These are phyloP conservation scores for Microdochium trichocladiopsis DNA, from an alignment of 2,329 filamentous ascomycete genomes.

Conservation along the genomic window DNA sequence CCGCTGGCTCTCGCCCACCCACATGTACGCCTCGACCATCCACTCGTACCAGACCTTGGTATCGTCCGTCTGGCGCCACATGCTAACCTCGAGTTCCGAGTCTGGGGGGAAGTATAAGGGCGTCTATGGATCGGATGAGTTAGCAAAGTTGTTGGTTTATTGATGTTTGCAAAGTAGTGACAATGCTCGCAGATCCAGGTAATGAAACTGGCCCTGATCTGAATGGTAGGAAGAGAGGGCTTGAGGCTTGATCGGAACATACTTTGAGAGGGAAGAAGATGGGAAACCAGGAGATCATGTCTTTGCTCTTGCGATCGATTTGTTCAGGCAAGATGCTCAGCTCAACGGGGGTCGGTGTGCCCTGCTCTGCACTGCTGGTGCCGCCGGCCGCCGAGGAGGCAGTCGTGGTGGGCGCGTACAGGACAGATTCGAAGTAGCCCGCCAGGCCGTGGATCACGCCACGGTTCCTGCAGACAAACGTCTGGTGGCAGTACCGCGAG, in stretches of 20 bases:
- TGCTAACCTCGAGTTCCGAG: slow-evolving; percentile 80
- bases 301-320: slow-evolving; percentile 86
- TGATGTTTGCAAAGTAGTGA: too few species aligned
- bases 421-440: slow-evolving; percentile 94
- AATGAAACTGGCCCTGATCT: too few species aligned
- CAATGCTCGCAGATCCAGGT: too few species aligned
- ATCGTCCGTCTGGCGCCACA: slow-evolving; percentile 95
- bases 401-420: slow-evolving; percentile 53
- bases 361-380: slow-evolving; percentile 22
- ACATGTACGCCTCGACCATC: slow-evolving; percentile 79
- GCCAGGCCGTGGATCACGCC: slow-evolving; percentile 87
- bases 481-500: slow-evolving; percentile 67
- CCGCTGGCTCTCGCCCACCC: slow-evolving; percentile 50
- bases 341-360: slow-evolving; percentile 55
- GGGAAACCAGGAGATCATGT: slow-evolving; percentile 99
- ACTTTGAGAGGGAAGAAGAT: slow-evolving; percentile 97
- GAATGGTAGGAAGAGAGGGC: neutral
- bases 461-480: slow-evolving; percentile 69
- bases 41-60: slow-evolving; percentile 98
- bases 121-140: slow-evolving; percentile 42
- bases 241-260: slow-evolving; percentile 19
- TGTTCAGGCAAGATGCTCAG: slow-evolving; percentile 88
- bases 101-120: slow-evolving; percentile 81
- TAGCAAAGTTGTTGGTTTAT: neutral
- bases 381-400: slow-evolving; percentile 10